Conservation (phyloP, 176 grass and related monocot genomes). For the Paspalum notatum region DNA sequence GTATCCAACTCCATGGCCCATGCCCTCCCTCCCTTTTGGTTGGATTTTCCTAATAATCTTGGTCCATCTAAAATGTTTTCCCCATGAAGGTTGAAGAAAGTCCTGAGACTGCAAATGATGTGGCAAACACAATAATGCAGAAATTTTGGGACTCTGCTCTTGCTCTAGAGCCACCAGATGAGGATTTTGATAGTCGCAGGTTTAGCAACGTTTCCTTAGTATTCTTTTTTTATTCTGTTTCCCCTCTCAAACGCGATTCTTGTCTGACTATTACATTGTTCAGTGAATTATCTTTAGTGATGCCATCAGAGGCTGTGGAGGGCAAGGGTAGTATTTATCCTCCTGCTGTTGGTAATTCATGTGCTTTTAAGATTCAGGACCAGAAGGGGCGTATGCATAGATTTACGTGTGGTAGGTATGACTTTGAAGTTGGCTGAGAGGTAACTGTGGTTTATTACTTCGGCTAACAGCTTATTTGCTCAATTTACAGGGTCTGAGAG, state of each 20-base stretch:
- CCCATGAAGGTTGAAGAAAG: conserved; percentile 72
- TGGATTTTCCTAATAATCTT: conserved; percentile 4
- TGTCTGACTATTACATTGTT: conserved; percentile 30
- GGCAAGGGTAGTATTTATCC: conserved; percentile 62
- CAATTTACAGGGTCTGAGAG: conserved; percentile 59
- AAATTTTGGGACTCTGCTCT: conserved; percentile 97
- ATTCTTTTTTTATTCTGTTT: neutral
- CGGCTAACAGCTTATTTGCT: conserved; percentile 38
- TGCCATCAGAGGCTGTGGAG: conserved; percentile 70
- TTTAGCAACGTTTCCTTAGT: conserved; percentile 40
- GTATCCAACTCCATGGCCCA: conserved; percentile 35
- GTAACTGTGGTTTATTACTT: conserved; percentile 7
- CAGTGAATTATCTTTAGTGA: conserved; percentile 77
- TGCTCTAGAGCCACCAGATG: conserved; percentile 72
- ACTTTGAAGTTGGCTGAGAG: conserved; percentile 28
- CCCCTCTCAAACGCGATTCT: conserved; percentile 1
- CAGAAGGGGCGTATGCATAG: conserved; percentile 80
- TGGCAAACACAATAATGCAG: conserved; percentile 83
- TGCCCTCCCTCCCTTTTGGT: neutral
- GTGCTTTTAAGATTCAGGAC: conserved; percentile 82
- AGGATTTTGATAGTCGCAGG: conserved; percentile 82
- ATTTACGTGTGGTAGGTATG: conserved; percentile 82
- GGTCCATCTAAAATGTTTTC: conserved; percentile 15
- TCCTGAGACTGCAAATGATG: conserved; percentile 73
- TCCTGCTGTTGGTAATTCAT: conserved; percentile 70